A percentile compares a stretch with the other conserved stretches of the same genome.
These are phyloP conservation scores for Xylariaceae sp. DNA, from an alignment of 2,329 filamentous ascomycete genomes.

Conservation along the genomic window DNA sequence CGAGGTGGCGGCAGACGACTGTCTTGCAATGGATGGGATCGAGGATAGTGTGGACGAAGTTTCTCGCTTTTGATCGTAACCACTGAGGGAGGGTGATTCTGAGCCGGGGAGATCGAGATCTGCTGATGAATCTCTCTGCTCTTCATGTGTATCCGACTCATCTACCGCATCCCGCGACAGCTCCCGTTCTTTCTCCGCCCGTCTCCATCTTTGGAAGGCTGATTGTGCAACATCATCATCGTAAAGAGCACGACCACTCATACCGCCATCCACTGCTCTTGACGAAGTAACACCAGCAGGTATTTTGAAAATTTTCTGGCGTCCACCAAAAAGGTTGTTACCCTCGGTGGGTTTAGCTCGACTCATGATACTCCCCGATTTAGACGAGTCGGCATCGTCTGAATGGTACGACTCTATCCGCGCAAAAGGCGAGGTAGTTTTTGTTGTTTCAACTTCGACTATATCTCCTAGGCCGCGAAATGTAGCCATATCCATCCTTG, in stretches of 20 bases:
- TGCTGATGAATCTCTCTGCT: slow-evolving; percentile 32
- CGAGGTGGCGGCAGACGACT: slow-evolving; percentile 85
- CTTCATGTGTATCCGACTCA: slow-evolving; percentile 36
- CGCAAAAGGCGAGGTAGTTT: slow-evolving; percentile 52
- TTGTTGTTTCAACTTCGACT: slow-evolving; percentile 81
- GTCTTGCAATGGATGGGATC: slow-evolving; percentile 61
- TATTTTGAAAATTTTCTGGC: slow-evolving; percentile 93
- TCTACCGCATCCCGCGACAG: slow-evolving; percentile 40
- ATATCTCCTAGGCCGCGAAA: slow-evolving; percentile 68
- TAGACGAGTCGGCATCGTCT: slow-evolving; percentile 61
- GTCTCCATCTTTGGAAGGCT: slow-evolving; percentile 73
- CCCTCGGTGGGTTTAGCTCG: slow-evolving; percentile 79
- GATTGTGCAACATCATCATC: slow-evolving; percentile 82
- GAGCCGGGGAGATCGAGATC: slow-evolving; percentile 38
- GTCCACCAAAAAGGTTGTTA: slow-evolving; percentile 88
- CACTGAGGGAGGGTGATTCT: slow-evolving; percentile 54
- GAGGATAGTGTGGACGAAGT: slow-evolving; percentile 83
- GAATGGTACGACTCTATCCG: slow-evolving; percentile 63
- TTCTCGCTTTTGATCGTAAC: slow-evolving; percentile 71
- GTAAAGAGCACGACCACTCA: slow-evolving; percentile 69
- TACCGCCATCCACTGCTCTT: slow-evolving; percentile 43
- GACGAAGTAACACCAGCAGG: slow-evolving; percentile 47
- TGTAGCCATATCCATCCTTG: slow-evolving; percentile 68
- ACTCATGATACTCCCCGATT: slow-evolving; percentile 71
- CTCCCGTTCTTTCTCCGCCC: slow-evolving; percentile 52